Conservation (phyloP, 495 filamentous ascomycete genomes). For the Immersiella caudata region DNA sequence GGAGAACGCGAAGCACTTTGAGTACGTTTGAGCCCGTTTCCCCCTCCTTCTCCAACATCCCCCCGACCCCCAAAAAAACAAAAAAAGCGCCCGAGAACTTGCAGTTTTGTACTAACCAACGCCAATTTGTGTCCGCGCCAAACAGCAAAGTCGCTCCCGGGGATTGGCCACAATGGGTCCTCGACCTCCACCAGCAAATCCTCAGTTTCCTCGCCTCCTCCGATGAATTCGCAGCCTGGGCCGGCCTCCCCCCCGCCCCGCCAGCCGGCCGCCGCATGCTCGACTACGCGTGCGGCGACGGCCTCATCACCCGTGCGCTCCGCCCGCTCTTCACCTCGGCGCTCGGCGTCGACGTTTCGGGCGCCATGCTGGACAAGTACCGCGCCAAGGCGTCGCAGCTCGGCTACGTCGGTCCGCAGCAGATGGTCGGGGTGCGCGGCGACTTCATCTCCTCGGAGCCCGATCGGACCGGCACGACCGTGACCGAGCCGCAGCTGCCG, state of each 20-base stretch:
- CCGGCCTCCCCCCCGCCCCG: not conserved
- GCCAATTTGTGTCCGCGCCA: not conserved
- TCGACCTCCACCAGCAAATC: not conserved
- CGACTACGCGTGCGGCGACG: constrained; percentile 4
- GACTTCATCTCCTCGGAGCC: not conserved
- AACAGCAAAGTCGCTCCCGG: not conserved
- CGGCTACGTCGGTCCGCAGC: not conserved
- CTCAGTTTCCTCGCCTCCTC: not conserved
- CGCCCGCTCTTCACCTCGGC: not conserved
- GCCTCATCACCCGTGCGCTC: not conserved
- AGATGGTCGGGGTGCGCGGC: not conserved
- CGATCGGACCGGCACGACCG: not conserved
- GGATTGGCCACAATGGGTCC: not conserved
- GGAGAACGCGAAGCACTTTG: not conserved
- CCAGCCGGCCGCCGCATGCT: not conserved
- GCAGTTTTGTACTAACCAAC: too few species aligned
- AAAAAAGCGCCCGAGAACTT: too few species aligned
- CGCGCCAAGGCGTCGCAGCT: not conserved
- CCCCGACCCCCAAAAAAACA: too few species aligned
- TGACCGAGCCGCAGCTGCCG: not conserved
- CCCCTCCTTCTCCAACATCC: too few species aligned
- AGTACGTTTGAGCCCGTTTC: too few species aligned
- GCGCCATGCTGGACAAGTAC: not conserved
- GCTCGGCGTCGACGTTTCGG: not conserved
- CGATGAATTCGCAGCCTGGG: not conserved